Evolutionary conservation across 2,329 filamentous ascomycete species (phyloP).

Genomic region (Metarhizium humberi): DNA sequence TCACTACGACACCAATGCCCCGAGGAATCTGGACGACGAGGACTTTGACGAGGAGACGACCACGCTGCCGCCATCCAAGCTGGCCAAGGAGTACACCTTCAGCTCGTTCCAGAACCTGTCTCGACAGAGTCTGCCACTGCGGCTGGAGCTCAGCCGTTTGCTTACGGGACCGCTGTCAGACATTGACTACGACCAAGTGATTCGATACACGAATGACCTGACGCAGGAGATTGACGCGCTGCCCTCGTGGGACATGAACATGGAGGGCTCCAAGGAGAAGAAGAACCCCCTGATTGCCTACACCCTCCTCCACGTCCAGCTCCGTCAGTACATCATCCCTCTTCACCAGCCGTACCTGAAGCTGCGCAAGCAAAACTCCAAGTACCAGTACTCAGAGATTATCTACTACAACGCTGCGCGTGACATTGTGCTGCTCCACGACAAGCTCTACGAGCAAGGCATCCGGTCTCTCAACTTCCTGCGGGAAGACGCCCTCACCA

Average conservation of each 20-base stretch:
- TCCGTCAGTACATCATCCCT: constrained; percentile 53
- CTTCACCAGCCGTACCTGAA: constrained; percentile 53
- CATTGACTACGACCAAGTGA: constrained; percentile 52
- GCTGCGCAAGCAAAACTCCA: constrained; percentile 48
- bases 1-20: constrained; percentile 44
- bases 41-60: constrained; percentile 46
- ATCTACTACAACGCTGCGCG: constrained; percentile 54
- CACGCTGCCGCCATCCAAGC: constrained; percentile 40
- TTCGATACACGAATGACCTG: constrained; percentile 51
- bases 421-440: constrained; percentile 52
- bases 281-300: constrained; percentile 51
- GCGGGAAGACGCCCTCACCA: constrained; percentile 49
- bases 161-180: constrained; percentile 45
- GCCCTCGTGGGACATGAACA: constrained; percentile 42
- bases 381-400: constrained; percentile 54
- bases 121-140: constrained; percentile 44
- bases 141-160: constrained; percentile 47
- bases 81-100: constrained; percentile 45
- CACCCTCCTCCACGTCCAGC: constrained; percentile 50
- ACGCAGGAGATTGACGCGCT: constrained; percentile 51
- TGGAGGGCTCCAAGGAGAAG: constrained; percentile 25
- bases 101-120: constrained; percentile 50
- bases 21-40: constrained; percentile 48
- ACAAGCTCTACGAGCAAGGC: constrained; percentile 49
- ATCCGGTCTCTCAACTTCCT: constrained; percentile 51